Conservation (phyloP, 2,329 filamentous ascomycete species). For the Colletotrichum incanum region DNA sequence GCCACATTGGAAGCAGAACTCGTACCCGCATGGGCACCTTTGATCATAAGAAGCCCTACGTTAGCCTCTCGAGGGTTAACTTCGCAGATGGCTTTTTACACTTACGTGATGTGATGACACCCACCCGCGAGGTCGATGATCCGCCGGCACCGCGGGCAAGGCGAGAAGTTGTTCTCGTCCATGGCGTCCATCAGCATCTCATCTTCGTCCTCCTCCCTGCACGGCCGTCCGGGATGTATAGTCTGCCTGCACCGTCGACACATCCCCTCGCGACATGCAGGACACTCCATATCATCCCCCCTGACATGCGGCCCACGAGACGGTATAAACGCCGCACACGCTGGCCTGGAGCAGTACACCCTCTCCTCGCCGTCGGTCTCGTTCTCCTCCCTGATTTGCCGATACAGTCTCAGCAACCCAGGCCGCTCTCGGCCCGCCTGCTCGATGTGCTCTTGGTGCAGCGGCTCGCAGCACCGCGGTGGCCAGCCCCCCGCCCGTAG, state of each 20-base stretch:
- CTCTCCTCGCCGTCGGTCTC: constrained; percentile 31
- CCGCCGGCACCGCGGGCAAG: constrained; percentile 69
- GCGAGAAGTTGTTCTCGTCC: constrained; percentile 67
- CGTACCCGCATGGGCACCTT: constrained; percentile 39
- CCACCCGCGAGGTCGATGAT: constrained; percentile 75
- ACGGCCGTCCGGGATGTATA: constrained; percentile 41
- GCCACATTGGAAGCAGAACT: constrained; percentile 44
- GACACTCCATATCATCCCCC: constrained; percentile 29
- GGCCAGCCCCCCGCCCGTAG: constrained; percentile 40
- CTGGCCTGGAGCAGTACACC: constrained; percentile 38
- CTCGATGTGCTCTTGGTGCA: constrained; percentile 30
- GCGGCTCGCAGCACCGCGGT: constrained; percentile 41
- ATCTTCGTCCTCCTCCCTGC: constrained; percentile 40
- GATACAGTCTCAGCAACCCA: constrained; percentile 30
- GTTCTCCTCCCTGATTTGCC: constrained; percentile 33
- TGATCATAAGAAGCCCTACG: neutral
- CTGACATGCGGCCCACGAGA: constrained; percentile 6
- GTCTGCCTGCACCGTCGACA: constrained; percentile 33
- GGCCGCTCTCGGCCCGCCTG: constrained; percentile 22
- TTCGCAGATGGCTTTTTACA: neutral
- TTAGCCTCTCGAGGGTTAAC: constrained; percentile 3
- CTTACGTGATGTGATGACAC: constrained; percentile 77
- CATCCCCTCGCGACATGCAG: constrained; percentile 34
- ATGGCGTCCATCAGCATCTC: constrained; percentile 60
- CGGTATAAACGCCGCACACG: constrained; percentile 43